Evolutionary conservation across 23 red algal genomes (phyloP).

Genomic region (Gracilaria domingensis): DNA sequence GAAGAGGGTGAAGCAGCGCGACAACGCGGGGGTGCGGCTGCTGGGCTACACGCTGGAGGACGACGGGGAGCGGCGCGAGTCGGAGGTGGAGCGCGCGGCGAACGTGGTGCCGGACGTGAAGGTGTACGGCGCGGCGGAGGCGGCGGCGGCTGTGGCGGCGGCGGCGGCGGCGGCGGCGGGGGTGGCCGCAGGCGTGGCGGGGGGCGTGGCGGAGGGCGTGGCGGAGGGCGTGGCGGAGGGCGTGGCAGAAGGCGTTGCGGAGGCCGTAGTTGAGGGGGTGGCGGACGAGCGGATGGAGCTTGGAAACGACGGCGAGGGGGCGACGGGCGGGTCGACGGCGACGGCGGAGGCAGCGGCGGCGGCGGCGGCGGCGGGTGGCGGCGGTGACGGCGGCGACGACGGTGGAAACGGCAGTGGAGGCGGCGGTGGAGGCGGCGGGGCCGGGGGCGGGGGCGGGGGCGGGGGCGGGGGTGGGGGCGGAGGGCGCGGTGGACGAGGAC

Average conservation of each 20-base stretch:
- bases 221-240: background rate
- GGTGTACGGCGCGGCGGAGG: background rate
- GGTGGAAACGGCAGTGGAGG: background rate
- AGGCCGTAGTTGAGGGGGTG: conserved; percentile 9
- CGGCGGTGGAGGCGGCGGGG: background rate
- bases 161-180: background rate
- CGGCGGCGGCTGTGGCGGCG: background rate
- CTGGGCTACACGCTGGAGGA: conserved; percentile 16
- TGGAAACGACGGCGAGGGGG: background rate
- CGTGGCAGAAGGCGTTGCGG: background rate
- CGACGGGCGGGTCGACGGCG: background rate
- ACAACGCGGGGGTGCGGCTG: conserved; percentile 1
- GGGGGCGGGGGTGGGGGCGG: background rate
- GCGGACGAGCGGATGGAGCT: background rate
- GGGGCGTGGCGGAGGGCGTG: background rate
- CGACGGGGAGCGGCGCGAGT: conserved; percentile 2
- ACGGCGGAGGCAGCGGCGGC: background rate
- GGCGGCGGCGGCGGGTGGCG: background rate
- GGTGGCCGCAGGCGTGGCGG: background rate
- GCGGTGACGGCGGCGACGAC: background rate
- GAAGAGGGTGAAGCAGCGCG: conserved; percentile 22
- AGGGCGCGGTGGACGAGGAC: background rate
- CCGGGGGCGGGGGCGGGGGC: background rate
- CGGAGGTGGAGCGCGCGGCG: conserved; percentile 20
- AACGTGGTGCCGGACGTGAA: conserved; percentile 31